These are phyloP conservation scores for Candida sojae DNA, from an alignment of 1,139 yeast genomes.

Conservation along the genomic window DNA sequence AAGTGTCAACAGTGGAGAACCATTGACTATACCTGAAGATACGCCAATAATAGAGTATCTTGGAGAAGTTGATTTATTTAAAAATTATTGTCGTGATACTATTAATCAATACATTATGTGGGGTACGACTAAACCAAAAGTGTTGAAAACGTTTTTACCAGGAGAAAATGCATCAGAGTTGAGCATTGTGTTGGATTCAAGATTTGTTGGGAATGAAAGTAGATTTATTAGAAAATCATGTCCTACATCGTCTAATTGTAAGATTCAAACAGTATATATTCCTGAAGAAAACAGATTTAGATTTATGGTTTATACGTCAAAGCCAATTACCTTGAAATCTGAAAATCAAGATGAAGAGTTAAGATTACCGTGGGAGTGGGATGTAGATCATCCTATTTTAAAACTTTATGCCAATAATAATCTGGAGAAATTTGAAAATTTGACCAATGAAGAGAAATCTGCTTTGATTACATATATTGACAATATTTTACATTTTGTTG, in stretches of 20 bases:
- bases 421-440: slow-evolving; percentile 46
- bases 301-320: slow-evolving; percentile 60
- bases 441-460: slow-evolving; percentile 53
- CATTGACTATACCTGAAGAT: slow-evolving; percentile 41
- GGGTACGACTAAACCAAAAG: slow-evolving; percentile 86
- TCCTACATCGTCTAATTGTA: slow-evolving; percentile 64
- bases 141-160: slow-evolving; percentile 50
- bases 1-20: slow-evolving; percentile 17
- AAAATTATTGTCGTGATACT: slow-evolving; percentile 61
- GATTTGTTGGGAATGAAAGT: slow-evolving; percentile 75
- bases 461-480: slow-evolving; percentile 61
- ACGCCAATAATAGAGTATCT: slow-evolving; percentile 63
- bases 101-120: slow-evolving; percentile 77
- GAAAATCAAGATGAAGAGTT: slow-evolving; percentile 57
- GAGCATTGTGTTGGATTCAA: slow-evolving; percentile 72
- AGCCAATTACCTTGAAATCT: slow-evolving; percentile 42
- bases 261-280: slow-evolving; percentile 54
- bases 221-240: slow-evolving; percentile 80
- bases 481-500: slow-evolving; percentile 53
- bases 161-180: slow-evolving; percentile 18
- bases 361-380: slow-evolving; percentile 90
- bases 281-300: slow-evolving; percentile 47
- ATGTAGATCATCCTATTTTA: slow-evolving; percentile 69
- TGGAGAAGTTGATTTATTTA: slow-evolving; percentile 72
- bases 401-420: slow-evolving; percentile 39